These are phyloP conservation scores for Trichosporon sp. DNA, from an alignment of 1,284 basidiomycete genomes.

Conservation along the genomic window DNA sequence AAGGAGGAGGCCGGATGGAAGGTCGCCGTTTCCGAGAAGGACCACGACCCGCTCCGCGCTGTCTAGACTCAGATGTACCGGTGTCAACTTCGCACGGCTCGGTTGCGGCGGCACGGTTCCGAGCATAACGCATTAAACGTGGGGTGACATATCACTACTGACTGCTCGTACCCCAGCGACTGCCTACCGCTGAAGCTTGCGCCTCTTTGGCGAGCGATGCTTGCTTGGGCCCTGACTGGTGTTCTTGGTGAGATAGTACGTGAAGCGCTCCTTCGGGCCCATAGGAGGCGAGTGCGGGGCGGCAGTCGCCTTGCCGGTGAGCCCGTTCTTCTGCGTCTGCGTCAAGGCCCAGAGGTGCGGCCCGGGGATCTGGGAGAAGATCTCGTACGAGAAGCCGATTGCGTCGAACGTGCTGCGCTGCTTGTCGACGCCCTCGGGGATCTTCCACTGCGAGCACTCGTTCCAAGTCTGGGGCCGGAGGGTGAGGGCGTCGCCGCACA, in stretches of 20 bases:
- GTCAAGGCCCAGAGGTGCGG: not conserved
- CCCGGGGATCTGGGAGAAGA: not conserved
- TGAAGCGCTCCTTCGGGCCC: not conserved
- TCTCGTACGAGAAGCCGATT: not conserved
- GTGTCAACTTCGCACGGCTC: not conserved
- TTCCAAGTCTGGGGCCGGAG: not conserved
- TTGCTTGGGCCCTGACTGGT: no score
- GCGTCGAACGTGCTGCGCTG: not conserved
- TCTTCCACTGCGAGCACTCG: not conserved
- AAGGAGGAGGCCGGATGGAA: slow-evolving; percentile 24
- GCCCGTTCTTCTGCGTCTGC: no score
- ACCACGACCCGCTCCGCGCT: slow-evolving; percentile 21
- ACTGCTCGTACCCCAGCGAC: not conserved
- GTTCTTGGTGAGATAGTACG: not conserved
- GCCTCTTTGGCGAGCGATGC: no score
- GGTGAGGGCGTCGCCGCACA: not conserved
- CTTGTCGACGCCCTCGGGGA: not conserved
- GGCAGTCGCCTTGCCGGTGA: no score
- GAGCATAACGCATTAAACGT: no score
- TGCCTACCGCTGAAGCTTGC: no score
- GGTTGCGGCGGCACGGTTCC: no score
- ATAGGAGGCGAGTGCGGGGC: not conserved
- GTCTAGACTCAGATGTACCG: slow-evolving; percentile 9
- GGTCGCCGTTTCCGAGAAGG: slow-evolving; percentile 16
- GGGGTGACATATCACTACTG: no score